phyloP scores from a whole-genome alignment of 2,329 filamentous ascomycete species.

The Penicillium sp. region DNA sequence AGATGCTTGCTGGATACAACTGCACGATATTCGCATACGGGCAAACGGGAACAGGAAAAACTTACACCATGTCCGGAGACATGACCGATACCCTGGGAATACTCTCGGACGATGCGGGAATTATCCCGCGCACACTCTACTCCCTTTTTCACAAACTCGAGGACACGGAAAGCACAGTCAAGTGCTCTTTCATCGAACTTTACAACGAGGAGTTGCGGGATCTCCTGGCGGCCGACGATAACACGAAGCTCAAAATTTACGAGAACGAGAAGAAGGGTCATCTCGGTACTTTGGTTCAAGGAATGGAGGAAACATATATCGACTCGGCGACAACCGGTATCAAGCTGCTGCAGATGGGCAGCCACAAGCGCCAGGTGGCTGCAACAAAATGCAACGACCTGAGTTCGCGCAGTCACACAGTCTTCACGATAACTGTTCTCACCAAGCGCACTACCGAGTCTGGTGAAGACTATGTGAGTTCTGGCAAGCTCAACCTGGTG shows the following conservation, averaged over 20 bases:
- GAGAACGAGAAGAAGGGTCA: conserved; percentile 87
- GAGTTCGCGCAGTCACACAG: conserved; percentile 94
- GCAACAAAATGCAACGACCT: conserved; percentile 99
- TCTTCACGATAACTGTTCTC: conserved; percentile 94
- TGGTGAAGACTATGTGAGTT: conserved; percentile 87
- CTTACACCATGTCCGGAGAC: conserved; percentile 98
- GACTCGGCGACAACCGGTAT: conserved; percentile 84
- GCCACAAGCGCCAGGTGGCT: conserved; percentile 94
- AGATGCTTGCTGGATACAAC: conserved; percentile 95
- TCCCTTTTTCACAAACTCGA: conserved; percentile 86
- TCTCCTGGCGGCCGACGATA: conserved; percentile 80
- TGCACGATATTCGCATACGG: conserved; percentile 99
- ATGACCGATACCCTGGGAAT: conserved; percentile 87
- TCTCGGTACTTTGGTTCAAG: conserved; percentile 83
- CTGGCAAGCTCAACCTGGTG: conserved; percentile 93
- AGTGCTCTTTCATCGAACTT: conserved; percentile 97
- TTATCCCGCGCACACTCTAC: conserved; percentile 90
- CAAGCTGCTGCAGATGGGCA: conserved; percentile 84
- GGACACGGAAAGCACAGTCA: conserved; percentile 83
- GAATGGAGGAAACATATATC: conserved; percentile 97
- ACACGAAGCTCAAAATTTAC: conserved; percentile 88
- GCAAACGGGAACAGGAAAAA: conserved; percentile 97
- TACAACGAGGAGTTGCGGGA: conserved; percentile 98
- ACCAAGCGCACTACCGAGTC: conserved; percentile 81
- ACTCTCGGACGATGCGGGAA: conserved; percentile 88